These are phyloP conservation scores for Starmera caribaea DNA, from an alignment of 805 yeast genomes.

Conservation along the genomic window DNA sequence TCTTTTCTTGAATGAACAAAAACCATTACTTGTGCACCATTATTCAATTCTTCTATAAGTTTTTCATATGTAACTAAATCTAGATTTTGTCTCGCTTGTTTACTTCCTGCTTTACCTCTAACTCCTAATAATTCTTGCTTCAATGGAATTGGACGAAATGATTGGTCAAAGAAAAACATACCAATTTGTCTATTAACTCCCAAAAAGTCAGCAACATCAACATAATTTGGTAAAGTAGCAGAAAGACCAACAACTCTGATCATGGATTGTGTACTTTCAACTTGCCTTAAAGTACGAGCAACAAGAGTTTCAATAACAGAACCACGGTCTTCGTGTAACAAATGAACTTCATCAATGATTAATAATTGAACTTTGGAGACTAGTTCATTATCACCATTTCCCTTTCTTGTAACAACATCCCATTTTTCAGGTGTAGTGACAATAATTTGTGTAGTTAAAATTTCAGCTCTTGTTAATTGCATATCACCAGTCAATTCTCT, in stretches of 20 bases:
- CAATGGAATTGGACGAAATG: slow-evolving; percentile 89
- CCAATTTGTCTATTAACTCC: slow-evolving; percentile 88
- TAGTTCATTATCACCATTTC: slow-evolving; percentile 78
- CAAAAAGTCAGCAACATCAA: slow-evolving; percentile 90
- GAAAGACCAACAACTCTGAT: slow-evolving; percentile 90
- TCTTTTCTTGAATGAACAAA: slow-evolving; percentile 95
- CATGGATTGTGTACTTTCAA: slow-evolving; percentile 89
- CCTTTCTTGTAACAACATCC: slow-evolving; percentile 95
- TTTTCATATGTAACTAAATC: slow-evolving; percentile 75
- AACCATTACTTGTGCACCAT: slow-evolving; percentile 88
- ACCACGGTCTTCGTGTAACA: slow-evolving; percentile 95
- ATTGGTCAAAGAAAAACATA: slow-evolving; percentile 87
- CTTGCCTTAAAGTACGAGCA: slow-evolving; percentile 90
- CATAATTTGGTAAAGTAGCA: slow-evolving; percentile 85
- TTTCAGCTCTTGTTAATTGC: slow-evolving; percentile 80
- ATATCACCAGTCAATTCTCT: slow-evolving; percentile 91
- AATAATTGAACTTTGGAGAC: slow-evolving; percentile 76
- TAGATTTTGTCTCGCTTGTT: slow-evolving; percentile 55
- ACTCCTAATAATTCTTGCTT: slow-evolving; percentile 85
- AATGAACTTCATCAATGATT: slow-evolving; percentile 93
- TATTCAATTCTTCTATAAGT: slow-evolving; percentile 50
- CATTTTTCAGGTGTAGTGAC: slow-evolving; percentile 96
- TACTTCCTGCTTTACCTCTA: slow-evolving; percentile 74
- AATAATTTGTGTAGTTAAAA: slow-evolving; percentile 71
- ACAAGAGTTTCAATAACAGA: slow-evolving; percentile 93